These are phyloP conservation scores for Penicillium pulvis DNA, from an alignment of 495 filamentous ascomycete species.

Conservation along the genomic window DNA sequence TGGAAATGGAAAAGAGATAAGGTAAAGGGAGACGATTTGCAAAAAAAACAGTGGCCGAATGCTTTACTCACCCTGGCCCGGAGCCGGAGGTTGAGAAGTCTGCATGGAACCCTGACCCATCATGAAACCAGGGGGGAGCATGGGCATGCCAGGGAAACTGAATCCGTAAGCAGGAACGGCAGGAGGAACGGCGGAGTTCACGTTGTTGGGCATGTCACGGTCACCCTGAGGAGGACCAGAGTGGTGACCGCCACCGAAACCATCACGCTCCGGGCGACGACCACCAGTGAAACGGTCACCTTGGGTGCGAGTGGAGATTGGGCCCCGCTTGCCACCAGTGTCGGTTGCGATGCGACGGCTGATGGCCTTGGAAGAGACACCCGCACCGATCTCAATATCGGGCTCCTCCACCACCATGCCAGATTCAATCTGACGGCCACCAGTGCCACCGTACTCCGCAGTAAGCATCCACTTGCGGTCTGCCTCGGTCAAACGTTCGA, in stretches of 20 bases:
- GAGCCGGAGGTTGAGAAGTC: conserved; percentile 46
- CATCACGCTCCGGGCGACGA: conserved; percentile 50
- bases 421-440: conserved; percentile 74
- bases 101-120: conserved; percentile 43
- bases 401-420: conserved; percentile 95
- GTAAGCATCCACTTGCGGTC: conserved; percentile 97
- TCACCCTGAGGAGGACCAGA: conserved; percentile 27
- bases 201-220: conserved; percentile 41
- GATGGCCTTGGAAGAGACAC: conserved; percentile 94
- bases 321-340: conserved; percentile 71
- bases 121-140: conserved; percentile 67
- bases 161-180: conserved; percentile 70
- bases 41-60: background rate
- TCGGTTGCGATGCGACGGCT: conserved; percentile 81
- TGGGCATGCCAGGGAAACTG: conserved; percentile 67
- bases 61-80: conserved; percentile 43
- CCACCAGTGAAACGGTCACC: conserved; percentile 35
- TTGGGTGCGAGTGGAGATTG: conserved; percentile 64
- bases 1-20: conserved; percentile 11
- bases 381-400: conserved; percentile 97
- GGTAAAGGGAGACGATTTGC: conserved; percentile 8
- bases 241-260: conserved; percentile 43
- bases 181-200: conserved; percentile 59
- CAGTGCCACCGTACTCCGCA: conserved; percentile 90
- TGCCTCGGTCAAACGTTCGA: conserved; percentile 88